phyloP scores from a whole-genome alignment of 108 stramenopile species.

The Conticribra guillardii region DNA sequence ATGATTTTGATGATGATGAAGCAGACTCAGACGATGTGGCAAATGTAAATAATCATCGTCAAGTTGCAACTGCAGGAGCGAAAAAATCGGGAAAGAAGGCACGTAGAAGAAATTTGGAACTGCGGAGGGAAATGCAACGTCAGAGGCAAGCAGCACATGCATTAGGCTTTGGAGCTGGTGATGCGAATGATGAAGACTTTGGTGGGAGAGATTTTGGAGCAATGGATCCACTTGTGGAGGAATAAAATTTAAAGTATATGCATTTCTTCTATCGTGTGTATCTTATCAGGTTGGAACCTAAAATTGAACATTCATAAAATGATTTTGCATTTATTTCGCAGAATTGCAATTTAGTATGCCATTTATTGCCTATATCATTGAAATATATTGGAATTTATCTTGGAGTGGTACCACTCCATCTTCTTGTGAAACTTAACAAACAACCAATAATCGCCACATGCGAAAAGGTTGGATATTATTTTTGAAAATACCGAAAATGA shows the following conservation, averaged over 20 bases:
- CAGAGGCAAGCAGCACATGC: constrained; percentile 80
- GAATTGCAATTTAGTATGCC: too few relatives aligned
- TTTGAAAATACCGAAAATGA: too few relatives aligned
- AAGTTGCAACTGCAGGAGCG: constrained; percentile 21
- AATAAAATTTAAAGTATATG: constrained; percentile 23
- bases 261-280: background rate
- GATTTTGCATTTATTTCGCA: too few relatives aligned
- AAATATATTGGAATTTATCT: too few relatives aligned
- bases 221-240: constrained; percentile 57
- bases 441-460: too few relatives aligned
- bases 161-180: constrained; percentile 64
- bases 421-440: too few relatives aligned
- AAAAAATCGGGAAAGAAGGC: constrained; percentile 77
- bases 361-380: too few relatives aligned
- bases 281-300: too few relatives aligned
- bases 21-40: constrained; percentile 3
- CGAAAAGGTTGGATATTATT: too few relatives aligned
- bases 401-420: too few relatives aligned
- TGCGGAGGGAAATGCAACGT: constrained; percentile 67
- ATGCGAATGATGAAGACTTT: constrained; percentile 32
- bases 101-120: constrained; percentile 59
- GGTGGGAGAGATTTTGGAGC: constrained; percentile 29
- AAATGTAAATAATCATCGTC: too few relatives aligned
- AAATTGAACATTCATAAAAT: too few relatives aligned
- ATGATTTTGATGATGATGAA: background rate